Evolutionary conservation across 768 basidiomycete species (phyloP).

Genomic region (Phanerochaete carnosa): DNA sequence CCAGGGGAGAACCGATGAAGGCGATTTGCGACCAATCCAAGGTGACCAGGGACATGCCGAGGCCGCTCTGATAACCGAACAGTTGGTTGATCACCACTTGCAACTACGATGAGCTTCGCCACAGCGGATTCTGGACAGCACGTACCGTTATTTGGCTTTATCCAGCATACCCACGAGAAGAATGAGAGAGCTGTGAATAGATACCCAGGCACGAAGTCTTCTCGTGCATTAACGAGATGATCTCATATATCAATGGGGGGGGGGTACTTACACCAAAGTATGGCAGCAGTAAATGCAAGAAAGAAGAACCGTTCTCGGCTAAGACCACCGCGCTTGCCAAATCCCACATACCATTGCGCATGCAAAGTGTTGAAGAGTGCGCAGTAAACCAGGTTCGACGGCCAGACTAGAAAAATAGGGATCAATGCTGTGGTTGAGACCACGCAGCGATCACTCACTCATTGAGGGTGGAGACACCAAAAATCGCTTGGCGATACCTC

Average conservation of each 20-base stretch:
- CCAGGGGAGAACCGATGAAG: slow-evolving; percentile 68
- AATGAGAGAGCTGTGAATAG: slow-evolving; percentile 80
- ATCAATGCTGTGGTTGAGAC: neutral
- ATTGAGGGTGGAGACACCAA: slow-evolving; percentile 54
- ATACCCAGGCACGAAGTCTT: slow-evolving; percentile 68
- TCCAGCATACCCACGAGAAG: slow-evolving; percentile 79
- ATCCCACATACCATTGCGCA: slow-evolving; percentile 61
- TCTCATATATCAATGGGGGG: neutral
- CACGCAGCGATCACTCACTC: slow-evolving; percentile 30
- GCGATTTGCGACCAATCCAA: slow-evolving; percentile 82
- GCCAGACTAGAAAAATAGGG: slow-evolving; percentile 56
- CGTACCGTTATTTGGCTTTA: slow-evolving; percentile 43
- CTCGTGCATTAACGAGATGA: neutral
- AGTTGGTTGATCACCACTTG: slow-evolving; percentile 48
- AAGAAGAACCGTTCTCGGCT: slow-evolving; percentile 77
- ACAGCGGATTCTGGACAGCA: slow-evolving; percentile 4
- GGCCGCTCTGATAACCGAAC: slow-evolving; percentile 52
- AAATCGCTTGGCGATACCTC: slow-evolving; percentile 72
- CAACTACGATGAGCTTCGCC: neutral
- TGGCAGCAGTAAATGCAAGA: slow-evolving; percentile 54
- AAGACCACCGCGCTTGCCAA: slow-evolving; percentile 56
- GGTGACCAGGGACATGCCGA: slow-evolving; percentile 65
- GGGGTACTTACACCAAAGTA: slow-evolving; percentile 46
- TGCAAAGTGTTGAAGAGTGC: slow-evolving; percentile 79
- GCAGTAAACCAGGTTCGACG: slow-evolving; percentile 68